Conservation (phyloP, 805 yeast genomes). For the Kluyveromyces wickerhamii region DNA sequence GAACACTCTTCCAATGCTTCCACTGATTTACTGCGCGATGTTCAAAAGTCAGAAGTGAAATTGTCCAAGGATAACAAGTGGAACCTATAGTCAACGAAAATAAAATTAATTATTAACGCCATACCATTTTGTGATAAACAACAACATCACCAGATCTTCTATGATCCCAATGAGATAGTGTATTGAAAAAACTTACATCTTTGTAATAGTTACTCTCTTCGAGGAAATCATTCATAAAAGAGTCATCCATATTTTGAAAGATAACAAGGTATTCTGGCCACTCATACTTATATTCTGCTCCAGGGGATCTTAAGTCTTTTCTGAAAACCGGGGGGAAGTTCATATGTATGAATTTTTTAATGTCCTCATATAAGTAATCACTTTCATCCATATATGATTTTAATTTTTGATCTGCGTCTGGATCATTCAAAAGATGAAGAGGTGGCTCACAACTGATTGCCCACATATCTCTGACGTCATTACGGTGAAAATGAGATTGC, state of each 20-base stretch:
- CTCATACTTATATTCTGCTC: slow-evolving; percentile 28
- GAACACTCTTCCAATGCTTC: slow-evolving; percentile 5
- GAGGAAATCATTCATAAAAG: slow-evolving; percentile 35
- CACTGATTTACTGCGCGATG: background rate
- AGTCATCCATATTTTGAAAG: slow-evolving; percentile 53
- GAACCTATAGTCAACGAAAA: slow-evolving; percentile 13
- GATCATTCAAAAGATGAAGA: slow-evolving; percentile 29
- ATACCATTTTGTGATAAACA: slow-evolving; percentile 38
- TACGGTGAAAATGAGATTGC: slow-evolving; percentile 72
- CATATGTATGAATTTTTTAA: slow-evolving; percentile 43
- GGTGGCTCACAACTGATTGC: slow-evolving; percentile 93
- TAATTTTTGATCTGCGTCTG: slow-evolving; percentile 29
- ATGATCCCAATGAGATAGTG: slow-evolving; percentile 77
- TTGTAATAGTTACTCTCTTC: slow-evolving; percentile 36
- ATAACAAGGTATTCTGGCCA: slow-evolving; percentile 75
- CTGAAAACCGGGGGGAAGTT: slow-evolving; percentile 40
- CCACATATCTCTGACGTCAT: slow-evolving; percentile 49
- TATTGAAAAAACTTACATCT: slow-evolving; percentile 59
- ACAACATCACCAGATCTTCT: slow-evolving; percentile 74
- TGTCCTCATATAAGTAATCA: slow-evolving; percentile 69
- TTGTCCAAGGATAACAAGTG: slow-evolving; percentile 11
- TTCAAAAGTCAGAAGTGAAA: background rate
- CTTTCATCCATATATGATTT: slow-evolving; percentile 71
- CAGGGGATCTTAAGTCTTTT: slow-evolving; percentile 18
- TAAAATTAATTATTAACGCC: slow-evolving; percentile 3